Evolutionary conservation across 1,284 basidiomycete species (phyloP), one percentile per base, ranked within the genome.

Genomic region (Apiotrichum gracile): DNA sequence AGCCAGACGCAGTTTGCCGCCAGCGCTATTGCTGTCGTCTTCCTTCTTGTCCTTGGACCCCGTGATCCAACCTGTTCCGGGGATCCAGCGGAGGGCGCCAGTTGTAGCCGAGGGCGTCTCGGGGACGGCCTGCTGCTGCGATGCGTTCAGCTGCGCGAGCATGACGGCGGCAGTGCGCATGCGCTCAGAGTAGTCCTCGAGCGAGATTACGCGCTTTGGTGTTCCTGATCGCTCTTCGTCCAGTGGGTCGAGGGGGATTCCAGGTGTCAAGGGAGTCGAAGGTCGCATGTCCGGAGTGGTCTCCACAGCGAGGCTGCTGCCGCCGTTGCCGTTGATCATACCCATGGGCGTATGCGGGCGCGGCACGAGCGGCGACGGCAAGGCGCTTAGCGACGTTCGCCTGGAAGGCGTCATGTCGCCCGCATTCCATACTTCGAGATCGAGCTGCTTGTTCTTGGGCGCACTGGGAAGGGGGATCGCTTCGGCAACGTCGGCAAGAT

Each of bases 101-200:
- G 68, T 70, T 8, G 70, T 59, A 13, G 45, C 31, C 9, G 43
- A 33, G 5, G 53, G 61, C 19, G 64, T 66, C 13, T 72, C 73
- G 48, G 84, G 81, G 14, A 83, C 78, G 5, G 43, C 22, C 31
- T 29, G 12, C 43, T 45, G 29, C 44, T 88, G 79, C 57, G 84
- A 92, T 1, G 90, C 85, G 64, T 93, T 97, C 40, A 99, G 82
- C 76, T 99, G 94, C 1, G 94, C 87, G 22, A 99, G 84, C 94
- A 99, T 97, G 64, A 98, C 86, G 4, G 96, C 94, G 1, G 94
- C 94, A 12, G 92, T 97, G 16, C 91, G 85, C 94, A 98, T 98
- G 40, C 94, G 84, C 66, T 97, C 90, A 0, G 94, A 94, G 70
- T 98, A 98, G 64, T 98, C 94, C 67, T 98, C 93, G 27, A 98